Evolutionary conservation across 495 filamentous ascomycete genomes (phyloP).

Genomic region (Parathielavia appendiculata): DNA sequence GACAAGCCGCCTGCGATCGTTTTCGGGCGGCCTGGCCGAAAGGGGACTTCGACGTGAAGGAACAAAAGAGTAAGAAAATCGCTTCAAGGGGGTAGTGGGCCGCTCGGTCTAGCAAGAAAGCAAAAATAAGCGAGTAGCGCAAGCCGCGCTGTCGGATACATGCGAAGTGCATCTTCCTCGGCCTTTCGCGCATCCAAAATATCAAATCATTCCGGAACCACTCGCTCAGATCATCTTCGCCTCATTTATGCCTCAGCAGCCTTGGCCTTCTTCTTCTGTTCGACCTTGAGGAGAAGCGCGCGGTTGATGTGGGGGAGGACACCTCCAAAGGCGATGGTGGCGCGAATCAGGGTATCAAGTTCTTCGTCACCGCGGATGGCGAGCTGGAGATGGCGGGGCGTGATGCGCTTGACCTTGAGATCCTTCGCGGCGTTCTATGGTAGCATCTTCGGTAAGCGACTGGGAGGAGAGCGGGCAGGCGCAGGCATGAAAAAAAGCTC

Average conservation of each 20-base stretch:
- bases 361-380: constrained; percentile 99
- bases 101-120: neutral
- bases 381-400: constrained; percentile 93
- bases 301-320: constrained; percentile 98
- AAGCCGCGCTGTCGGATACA: constrained; percentile 1
- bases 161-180: neutral
- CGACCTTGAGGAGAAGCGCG: constrained; percentile 93
- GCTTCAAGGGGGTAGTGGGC: too few species aligned
- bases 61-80: constrained; percentile 1
- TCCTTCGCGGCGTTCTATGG: constrained; percentile 90
- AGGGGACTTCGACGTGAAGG: constrained; percentile 8
- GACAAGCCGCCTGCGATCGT: neutral
- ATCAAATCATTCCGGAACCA: neutral
- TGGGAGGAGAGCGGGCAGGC: constrained; percentile 1
- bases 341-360: constrained; percentile 92
- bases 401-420: constrained; percentile 99
- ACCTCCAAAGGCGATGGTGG: constrained; percentile 97
- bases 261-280: constrained; percentile 98
- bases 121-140: constrained; percentile 10
- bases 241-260: constrained; percentile 49
- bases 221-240: neutral
- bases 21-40: neutral
- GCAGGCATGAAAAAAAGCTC: constrained; percentile 30
- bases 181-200: constrained; percentile 1
- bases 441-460: constrained; percentile 7